These are phyloP conservation scores for Clonostachys chloroleuca DNA, from an alignment of 2,329 filamentous ascomycete genomes.

Conservation along the genomic window DNA sequence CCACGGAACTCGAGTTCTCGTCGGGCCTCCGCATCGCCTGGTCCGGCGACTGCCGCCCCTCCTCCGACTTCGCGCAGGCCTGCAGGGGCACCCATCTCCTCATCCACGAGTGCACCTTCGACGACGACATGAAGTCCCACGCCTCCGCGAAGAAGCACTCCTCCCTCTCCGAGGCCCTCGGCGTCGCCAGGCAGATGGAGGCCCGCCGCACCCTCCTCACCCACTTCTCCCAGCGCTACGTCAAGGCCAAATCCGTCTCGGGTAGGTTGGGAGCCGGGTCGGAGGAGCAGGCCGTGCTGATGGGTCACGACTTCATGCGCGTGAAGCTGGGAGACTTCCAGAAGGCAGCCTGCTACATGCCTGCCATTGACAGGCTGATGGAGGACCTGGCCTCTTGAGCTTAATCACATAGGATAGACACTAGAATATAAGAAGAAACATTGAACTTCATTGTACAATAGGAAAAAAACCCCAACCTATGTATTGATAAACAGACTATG, in stretches of 20 bases:
- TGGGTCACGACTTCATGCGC: conserved; percentile 78
- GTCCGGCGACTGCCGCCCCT: conserved; percentile 90
- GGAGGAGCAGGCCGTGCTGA: conserved; percentile 41
- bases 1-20: conserved; percentile 72
- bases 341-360: conserved; percentile 58
- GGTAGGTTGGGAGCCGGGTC: conserved; percentile 11
- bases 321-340: conserved; percentile 68
- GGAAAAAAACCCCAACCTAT: too few relatives aligned
- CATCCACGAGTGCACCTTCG: conserved; percentile 94
- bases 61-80: conserved; percentile 61
- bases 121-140: conserved; percentile 75
- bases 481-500: too few relatives aligned
- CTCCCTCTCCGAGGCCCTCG: conserved; percentile 82
- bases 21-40: conserved; percentile 84
- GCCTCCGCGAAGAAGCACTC: conserved; percentile 86
- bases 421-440: too few relatives aligned
- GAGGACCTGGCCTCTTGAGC: conserved; percentile 13
- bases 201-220: conserved; percentile 81
- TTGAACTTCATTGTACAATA: too few relatives aligned
- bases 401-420: too few relatives aligned
- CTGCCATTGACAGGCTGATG: conserved; percentile 49
- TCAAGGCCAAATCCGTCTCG: conserved; percentile 49
- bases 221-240: conserved; percentile 93
- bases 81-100: conserved; percentile 76
- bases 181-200: conserved; percentile 71